A percentile compares a stretch with the other conserved stretches of the same genome.
Evolutionary conservation across 345 rosid species (phyloP).

Genomic region (Gynandropsis gynandra): DNA sequence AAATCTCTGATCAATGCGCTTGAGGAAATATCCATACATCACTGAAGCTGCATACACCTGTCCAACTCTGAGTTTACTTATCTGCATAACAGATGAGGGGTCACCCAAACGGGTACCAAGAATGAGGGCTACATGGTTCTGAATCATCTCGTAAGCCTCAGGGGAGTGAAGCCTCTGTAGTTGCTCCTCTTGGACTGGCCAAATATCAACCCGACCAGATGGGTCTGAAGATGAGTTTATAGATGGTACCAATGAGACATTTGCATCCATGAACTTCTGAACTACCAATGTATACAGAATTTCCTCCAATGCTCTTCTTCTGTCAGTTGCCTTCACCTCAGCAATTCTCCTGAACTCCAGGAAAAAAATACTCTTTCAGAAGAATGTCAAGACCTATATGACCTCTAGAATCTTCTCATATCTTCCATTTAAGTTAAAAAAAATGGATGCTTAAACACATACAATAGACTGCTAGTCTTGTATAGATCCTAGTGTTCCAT

Average conservation of each 20-base stretch:
- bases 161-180: constrained; percentile 75
- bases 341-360: constrained; percentile 70
- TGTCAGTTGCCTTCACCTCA: constrained; percentile 85
- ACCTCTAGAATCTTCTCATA: neutral
- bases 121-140: constrained; percentile 76
- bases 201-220: constrained; percentile 51
- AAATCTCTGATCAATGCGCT: constrained; percentile 85
- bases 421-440: neutral
- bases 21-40: constrained; percentile 94
- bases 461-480: constrained; percentile 12
- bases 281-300: constrained; percentile 84
- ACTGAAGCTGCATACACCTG: constrained; percentile 99
- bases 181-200: constrained; percentile 63
- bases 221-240: constrained; percentile 45
- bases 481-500: neutral
- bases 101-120: constrained; percentile 67
- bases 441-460: neutral
- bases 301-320: constrained; percentile 74
- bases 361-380: constrained; percentile 7
- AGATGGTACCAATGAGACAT: constrained; percentile 66
- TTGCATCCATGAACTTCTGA: constrained; percentile 86
- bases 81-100: constrained; percentile 49
- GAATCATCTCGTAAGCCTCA: constrained; percentile 95
- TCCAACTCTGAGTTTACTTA: constrained; percentile 84
- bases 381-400: constrained; percentile 11